phyloP scores from a whole-genome alignment of 352 stramenopile genomes.

The Stramenopiles sp. region DNA sequence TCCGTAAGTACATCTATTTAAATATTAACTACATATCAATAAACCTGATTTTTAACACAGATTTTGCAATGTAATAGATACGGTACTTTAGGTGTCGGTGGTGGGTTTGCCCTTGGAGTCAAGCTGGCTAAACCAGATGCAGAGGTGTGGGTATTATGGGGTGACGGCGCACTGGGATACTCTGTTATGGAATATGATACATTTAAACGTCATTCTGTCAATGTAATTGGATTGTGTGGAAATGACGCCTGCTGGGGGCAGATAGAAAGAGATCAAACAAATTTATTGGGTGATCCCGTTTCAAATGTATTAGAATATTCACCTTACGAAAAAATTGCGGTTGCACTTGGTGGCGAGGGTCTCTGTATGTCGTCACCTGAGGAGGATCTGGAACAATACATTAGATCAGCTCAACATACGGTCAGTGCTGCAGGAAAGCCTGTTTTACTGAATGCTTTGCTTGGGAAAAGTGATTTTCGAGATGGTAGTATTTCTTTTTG shows the following conservation, averaged over 20 bases:
- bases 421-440: conserved; percentile 15
- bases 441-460: conserved; percentile 21
- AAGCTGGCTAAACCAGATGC: conserved; percentile 18
- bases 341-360: conserved; percentile 17
- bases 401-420: background rate
- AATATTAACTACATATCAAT: conserved; percentile 9
- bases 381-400: conserved; percentile 13
- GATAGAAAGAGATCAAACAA: conserved; percentile 23
- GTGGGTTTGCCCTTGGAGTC: conserved; percentile 23
- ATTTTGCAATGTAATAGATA: conserved; percentile 23
- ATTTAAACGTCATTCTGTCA: conserved; percentile 19
- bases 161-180: conserved; percentile 20
- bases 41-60: too few species aligned
- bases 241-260: conserved; percentile 26
- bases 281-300: conserved; percentile 22
- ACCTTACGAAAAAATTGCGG: conserved; percentile 17
- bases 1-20: background rate
- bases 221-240: conserved; percentile 20
- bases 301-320: conserved; percentile 20
- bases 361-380: too few species aligned
- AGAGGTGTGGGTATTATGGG: conserved; percentile 24
- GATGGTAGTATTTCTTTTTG: conserved; percentile 22
- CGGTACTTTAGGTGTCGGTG: conserved; percentile 23
- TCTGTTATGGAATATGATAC: conserved; percentile 23
- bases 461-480: conserved; percentile 22